Evolutionary conservation across 192 early-diverging fungal species (phyloP).

Genomic region (Podila horticola): DNA sequence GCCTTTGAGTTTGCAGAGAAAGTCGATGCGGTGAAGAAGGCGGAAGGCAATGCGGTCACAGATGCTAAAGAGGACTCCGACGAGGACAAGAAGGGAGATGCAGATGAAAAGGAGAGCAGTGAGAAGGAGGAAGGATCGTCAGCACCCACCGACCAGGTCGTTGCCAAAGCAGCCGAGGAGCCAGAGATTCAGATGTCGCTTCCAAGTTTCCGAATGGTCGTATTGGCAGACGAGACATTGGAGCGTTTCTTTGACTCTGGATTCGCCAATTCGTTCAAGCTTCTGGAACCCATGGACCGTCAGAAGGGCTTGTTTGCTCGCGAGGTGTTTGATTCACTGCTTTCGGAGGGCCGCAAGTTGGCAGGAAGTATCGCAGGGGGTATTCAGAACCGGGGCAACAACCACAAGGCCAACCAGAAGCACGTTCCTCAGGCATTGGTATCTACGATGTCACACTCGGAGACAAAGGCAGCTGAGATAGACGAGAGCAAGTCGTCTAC

Average conservation of each 20-base stretch:
- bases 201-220: constrained; percentile 71
- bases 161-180: constrained; percentile 18
- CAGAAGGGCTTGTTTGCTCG: constrained; percentile 60
- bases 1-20: constrained; percentile 67
- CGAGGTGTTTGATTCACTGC: constrained; percentile 67
- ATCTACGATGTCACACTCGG: not conserved
- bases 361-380: constrained; percentile 54
- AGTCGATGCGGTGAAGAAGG: constrained; percentile 20
- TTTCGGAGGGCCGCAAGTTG: constrained; percentile 61
- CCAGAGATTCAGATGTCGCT: constrained; percentile 56
- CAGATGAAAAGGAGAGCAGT: not conserved
- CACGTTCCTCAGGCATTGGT: not conserved
- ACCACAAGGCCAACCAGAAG: not conserved
- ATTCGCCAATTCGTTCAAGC: constrained; percentile 68
- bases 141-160: constrained; percentile 22
- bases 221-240: constrained; percentile 88
- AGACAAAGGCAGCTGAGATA: not conserved
- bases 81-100: constrained; percentile 6
- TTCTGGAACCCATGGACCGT: constrained; percentile 67
- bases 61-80: not conserved
- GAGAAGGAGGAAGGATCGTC: not conserved
- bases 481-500: constrained; percentile 39
- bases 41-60: constrained; percentile 17
- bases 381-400: constrained; percentile 23
- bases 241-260: constrained; percentile 83